These are phyloP conservation scores for Ascochyta rabiei DNA, from an alignment of 2,329 filamentous ascomycete genomes.

Conservation along the genomic window DNA sequence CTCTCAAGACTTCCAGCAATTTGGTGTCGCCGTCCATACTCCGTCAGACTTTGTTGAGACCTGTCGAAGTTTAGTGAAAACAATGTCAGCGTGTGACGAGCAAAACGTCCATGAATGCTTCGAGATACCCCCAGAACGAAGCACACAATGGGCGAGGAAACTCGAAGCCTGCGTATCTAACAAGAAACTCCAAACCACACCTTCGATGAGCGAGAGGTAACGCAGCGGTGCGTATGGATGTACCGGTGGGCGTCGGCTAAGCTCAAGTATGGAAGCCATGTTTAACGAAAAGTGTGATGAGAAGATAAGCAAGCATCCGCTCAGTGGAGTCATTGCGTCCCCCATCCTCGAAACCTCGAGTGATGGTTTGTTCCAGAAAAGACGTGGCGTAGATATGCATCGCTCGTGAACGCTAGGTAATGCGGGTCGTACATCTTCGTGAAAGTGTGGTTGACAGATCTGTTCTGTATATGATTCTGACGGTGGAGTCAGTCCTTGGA, in stretches of 20 bases:
- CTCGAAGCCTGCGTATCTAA: not conserved
- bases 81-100: not conserved
- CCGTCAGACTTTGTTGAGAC: not conserved
- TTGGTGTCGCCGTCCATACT: not conserved
- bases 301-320: not conserved
- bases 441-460: constrained; percentile 7
- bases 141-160: not conserved
- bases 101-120: not conserved
- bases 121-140: not conserved
- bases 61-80: not conserved
- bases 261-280: not conserved
- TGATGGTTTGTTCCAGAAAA: constrained; percentile 1
- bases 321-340: not conserved
- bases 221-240: not conserved
- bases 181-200: not conserved
- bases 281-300: constrained; percentile 1
- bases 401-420: constrained; percentile 13
- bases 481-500: not conserved
- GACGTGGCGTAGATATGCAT: constrained; percentile 9
- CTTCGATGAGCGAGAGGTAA: not conserved
- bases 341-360: constrained; percentile 6
- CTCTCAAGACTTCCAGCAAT: constrained; percentile 2
- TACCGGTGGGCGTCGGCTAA: not conserved
- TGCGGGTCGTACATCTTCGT: constrained; percentile 26
- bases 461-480: constrained; percentile 7